Conservation (phyloP, 164 flowering plant genomes). For the Nymphaea colorata region DNA sequence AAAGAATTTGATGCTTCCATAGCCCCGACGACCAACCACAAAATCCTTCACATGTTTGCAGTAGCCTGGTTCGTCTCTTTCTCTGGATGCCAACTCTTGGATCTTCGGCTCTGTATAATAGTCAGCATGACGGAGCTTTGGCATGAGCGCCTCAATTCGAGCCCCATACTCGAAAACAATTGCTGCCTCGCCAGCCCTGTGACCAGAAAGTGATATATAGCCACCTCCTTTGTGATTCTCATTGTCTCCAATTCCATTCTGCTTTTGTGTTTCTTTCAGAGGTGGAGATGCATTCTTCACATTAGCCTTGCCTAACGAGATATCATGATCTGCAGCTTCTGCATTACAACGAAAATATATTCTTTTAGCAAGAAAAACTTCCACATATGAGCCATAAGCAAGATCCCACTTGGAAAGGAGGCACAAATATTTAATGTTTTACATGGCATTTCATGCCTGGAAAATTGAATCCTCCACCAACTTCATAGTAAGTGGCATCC, state of each 20-base stretch:
- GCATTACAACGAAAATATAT: not conserved
- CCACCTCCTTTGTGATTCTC: conserved; percentile 30
- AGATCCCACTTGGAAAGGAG: too few species aligned
- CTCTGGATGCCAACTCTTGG: conserved; percentile 89
- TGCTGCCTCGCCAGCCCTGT: conserved; percentile 89
- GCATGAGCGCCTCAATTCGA: conserved; percentile 83
- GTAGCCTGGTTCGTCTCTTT: conserved; percentile 76
- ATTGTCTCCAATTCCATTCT: conserved; percentile 41
- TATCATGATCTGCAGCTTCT: not conserved
- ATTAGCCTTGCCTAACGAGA: too few species aligned
- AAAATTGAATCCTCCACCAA: too few species aligned
- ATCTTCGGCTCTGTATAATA: conserved; percentile 84
- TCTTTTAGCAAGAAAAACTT: too few species aligned
- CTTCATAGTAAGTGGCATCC: too few species aligned
- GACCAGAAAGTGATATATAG: conserved; percentile 50
- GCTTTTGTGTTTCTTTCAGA: not conserved
- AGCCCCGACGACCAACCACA: conserved; percentile 72
- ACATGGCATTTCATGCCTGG: too few species aligned
- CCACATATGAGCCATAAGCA: too few species aligned
- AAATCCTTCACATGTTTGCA: conserved; percentile 72
- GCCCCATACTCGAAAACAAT: conserved; percentile 87
- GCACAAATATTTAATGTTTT: too few species aligned
- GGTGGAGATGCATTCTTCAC: not conserved
- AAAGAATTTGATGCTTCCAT: conserved; percentile 71
- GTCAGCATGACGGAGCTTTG: conserved; percentile 72